Base-by-base conservation (phyloP, 768 basidiomycete genomes). In the Cystobasidium onofrii region DNA sequence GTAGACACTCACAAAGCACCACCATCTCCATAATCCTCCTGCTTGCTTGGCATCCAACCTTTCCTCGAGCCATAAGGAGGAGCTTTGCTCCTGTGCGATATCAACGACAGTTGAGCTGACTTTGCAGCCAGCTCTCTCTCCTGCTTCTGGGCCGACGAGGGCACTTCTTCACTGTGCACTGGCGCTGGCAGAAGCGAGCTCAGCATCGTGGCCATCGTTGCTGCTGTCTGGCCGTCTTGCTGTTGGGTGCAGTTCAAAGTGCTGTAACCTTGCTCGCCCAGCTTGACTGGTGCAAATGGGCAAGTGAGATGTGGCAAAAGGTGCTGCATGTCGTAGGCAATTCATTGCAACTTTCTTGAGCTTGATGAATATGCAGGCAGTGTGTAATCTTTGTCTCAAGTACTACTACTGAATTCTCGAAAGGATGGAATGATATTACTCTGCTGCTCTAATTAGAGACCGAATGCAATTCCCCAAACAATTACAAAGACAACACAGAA, bases 41-140 rank as follows among this genome's bases (percentile, higher is more conserved):
- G 85, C n/a, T 84, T 84, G 46, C 85, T 84, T 29, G 95, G 95
- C 77, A 86, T 89, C 96, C 96, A 99, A 52, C 87, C 89, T 73
- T 81, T 84, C 62, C 95, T 85, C 79, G 88, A 88, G 7, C 95
- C 91, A 81, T 98, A 99, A 17, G 89, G 86, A 1, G 95, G 94
- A 20, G 54, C 43, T n/a, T 44, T 43, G 20, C 65, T 55, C 18
- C n/a, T 74, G 73, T 25, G 36, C 31, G 36, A 18, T 36, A 50
- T 46, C 25, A 63, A 34, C 46, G 23, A 72, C 33, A 52, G 46
- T 50, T 73, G 61, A 65, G 43, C 72, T 29, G 52, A 65, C 73
- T 65, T 69, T 50, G 44, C 41, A 18, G 70, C 74, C 15, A 44
- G 54, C 43, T 46, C 54, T 43, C 44, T 41, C 23, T 46, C 44